Evolutionary conservation across 208 protist species (phyloP), one percentile per base, ranked within the genome.

Genomic region (Acanthamoeba royreba): DNA sequence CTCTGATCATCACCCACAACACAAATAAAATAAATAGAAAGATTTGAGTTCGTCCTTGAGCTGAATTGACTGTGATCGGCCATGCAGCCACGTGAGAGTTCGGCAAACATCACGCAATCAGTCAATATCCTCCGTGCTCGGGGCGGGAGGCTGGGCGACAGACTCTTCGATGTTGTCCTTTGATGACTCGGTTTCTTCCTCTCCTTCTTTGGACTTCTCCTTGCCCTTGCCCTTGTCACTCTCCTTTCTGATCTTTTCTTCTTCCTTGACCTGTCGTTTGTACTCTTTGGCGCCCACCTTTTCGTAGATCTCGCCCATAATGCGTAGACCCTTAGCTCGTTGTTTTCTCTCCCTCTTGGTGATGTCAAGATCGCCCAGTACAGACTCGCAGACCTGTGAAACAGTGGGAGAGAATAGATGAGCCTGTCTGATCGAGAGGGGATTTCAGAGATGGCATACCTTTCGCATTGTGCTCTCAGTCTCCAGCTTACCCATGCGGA

Each of bases 241-340:
- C 58, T 92, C 43, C 53, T 77, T 69, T 33, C 87, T 40, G 22
- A 53, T 92, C 55, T 77, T 77, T 58, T 92, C 58, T n/a, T 69
- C 87, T 40, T 92, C 87, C 46, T 35, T 92, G 28, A 79, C 22
- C 43, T 92, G 55, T 40, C 58, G 38, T 38, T 74, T 79, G 55
- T 53, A 66, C 47, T 88, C 81, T 11, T 13, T 43, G 13, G 47
- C 49, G 42, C 55, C 87, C 87, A 92, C 87, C 31, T 77, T 92
- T 33, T 55, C 42, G 31, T 92, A 92, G 49, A 92, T 92, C 61
- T 92, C 87, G 35, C 87, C 87, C 61, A 92, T 92, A 58, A 77
- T 77, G 2, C 58, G 38, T 43, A 92, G 58, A 7, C 87, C 87
- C 35, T 92, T 47, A 31, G 87, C 61, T 11, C 87, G 49, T 47